These are phyloP conservation scores for Stemphylium vesicarium DNA, from an alignment of 2,329 filamentous ascomycete species.

Conservation along the genomic window DNA sequence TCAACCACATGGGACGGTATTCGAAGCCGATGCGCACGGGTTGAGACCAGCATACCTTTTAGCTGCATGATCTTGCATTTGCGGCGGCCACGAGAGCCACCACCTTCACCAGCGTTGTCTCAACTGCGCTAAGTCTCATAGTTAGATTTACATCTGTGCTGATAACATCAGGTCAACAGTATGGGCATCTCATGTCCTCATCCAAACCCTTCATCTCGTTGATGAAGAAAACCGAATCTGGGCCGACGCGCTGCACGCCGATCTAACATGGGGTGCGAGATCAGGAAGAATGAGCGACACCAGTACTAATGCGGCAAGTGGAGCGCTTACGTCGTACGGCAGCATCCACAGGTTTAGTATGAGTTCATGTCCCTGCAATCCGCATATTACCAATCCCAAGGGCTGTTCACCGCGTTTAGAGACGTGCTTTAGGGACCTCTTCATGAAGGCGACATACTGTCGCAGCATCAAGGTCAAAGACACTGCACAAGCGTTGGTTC, in stretches of 20 bases:
- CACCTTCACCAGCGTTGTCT: background rate
- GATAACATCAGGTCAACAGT: background rate
- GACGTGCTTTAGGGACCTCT: background rate
- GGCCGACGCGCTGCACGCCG: background rate
- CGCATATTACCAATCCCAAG: background rate
- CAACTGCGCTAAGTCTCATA: background rate
- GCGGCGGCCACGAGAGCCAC: background rate
- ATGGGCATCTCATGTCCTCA: background rate
- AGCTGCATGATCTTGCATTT: conserved; percentile 19
- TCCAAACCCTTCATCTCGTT: background rate
- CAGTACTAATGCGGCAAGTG: conserved; percentile 7
- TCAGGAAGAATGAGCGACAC: background rate
- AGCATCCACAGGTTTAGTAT: background rate
- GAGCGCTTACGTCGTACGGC: conserved; percentile 2
- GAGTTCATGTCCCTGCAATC: background rate
- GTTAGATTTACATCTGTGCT: background rate
- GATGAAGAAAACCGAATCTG: background rate
- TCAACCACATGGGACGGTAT: background rate
- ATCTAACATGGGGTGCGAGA: background rate
- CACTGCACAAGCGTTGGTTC: background rate
- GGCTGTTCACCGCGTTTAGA: background rate
- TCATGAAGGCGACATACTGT: too few relatives aligned
- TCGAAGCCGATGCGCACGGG: background rate
- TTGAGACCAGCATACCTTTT: background rate
- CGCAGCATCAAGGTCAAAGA: too few relatives aligned